Evolutionary conservation across 2,329 filamentous ascomycete genomes (phyloP).

Genomic region (Exophiala sp.): DNA sequence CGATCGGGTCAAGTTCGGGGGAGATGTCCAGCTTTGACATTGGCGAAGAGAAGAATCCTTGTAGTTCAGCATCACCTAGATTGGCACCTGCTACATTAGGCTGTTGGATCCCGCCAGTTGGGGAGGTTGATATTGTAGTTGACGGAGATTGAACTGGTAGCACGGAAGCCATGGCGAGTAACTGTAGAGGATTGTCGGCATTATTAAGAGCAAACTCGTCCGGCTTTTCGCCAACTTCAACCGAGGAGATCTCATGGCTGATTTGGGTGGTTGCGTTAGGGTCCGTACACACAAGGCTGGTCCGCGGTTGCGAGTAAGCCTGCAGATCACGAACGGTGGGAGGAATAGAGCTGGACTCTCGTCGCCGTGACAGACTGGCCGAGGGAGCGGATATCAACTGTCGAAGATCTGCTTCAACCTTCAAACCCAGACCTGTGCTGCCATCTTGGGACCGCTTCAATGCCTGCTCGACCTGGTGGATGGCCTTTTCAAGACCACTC

Average conservation of each 20-base stretch:
- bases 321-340: neutral
- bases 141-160: conserved; percentile 23
- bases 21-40: conserved; percentile 59
- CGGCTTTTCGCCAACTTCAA: conserved; percentile 34
- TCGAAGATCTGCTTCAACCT: conserved; percentile 45
- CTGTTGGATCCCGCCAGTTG: conserved; percentile 36
- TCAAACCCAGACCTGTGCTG: conserved; percentile 38
- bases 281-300: conserved; percentile 4
- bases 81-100: conserved; percentile 28
- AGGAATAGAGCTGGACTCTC: conserved; percentile 8
- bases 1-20: conserved; percentile 60
- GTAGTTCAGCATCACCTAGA: conserved; percentile 46
- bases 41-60: conserved; percentile 61
- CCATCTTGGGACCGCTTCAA: conserved; percentile 51
- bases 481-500: conserved; percentile 66
- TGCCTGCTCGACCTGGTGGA: conserved; percentile 68
- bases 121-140: conserved; percentile 48
- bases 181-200: conserved; percentile 67
- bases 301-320: conserved; percentile 14
- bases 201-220: conserved; percentile 61
- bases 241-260: conserved; percentile 25
- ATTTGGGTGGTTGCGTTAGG: conserved; percentile 30
- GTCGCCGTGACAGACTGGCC: conserved; percentile 31
- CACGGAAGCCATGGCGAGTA: conserved; percentile 64
- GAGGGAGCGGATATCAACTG: conserved; percentile 48